Evolutionary conservation across 768 basidiomycete genomes (phyloP).

Genomic region (Kwoniella dejecticola): DNA sequence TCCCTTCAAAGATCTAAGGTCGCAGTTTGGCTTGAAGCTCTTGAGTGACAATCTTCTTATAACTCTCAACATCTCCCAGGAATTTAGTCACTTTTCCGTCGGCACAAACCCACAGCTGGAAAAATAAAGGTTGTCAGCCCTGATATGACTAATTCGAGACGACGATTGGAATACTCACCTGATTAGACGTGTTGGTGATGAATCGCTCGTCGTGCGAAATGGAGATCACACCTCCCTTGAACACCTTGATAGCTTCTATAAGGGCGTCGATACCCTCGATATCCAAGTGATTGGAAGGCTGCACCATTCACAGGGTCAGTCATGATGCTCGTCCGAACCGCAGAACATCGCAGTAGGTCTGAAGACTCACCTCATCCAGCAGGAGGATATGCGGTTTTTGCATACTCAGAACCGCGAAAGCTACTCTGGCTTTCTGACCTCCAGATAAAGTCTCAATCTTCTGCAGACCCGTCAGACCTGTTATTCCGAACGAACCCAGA

Average conservation of each 20-base stretch:
- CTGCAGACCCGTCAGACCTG: slow-evolving; percentile 85
- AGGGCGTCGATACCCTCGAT: slow-evolving; percentile 96
- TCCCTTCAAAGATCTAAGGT: too few species aligned
- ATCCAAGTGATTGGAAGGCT: slow-evolving; percentile 96
- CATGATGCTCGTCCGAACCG: background rate
- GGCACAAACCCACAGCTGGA: slow-evolving; percentile 88
- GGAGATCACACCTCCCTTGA: slow-evolving; percentile 89
- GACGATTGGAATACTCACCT: slow-evolving; percentile 60
- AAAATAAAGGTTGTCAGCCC: background rate
- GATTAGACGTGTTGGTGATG: slow-evolving; percentile 82
- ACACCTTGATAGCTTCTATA: slow-evolving; percentile 70
- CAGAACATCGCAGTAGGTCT: background rate
- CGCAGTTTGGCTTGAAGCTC: slow-evolving; percentile 24
- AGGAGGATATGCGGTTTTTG: slow-evolving; percentile 88
- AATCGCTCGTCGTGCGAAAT: slow-evolving; percentile 84
- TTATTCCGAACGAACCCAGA: slow-evolving; percentile 95
- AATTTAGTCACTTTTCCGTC: slow-evolving; percentile 80
- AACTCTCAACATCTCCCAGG: slow-evolving; percentile 83
- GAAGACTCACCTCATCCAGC: slow-evolving; percentile 76
- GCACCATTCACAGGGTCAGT: background rate
- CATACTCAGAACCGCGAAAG: slow-evolving; percentile 82
- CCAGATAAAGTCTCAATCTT: slow-evolving; percentile 87
- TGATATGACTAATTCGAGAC: slow-evolving; percentile 9
- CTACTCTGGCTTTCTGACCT: slow-evolving; percentile 94
- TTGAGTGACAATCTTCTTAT: slow-evolving; percentile 63